These are phyloP conservation scores for Boletus barrowsii DNA, from an alignment of 768 basidiomycete genomes.

Conservation along the genomic window DNA sequence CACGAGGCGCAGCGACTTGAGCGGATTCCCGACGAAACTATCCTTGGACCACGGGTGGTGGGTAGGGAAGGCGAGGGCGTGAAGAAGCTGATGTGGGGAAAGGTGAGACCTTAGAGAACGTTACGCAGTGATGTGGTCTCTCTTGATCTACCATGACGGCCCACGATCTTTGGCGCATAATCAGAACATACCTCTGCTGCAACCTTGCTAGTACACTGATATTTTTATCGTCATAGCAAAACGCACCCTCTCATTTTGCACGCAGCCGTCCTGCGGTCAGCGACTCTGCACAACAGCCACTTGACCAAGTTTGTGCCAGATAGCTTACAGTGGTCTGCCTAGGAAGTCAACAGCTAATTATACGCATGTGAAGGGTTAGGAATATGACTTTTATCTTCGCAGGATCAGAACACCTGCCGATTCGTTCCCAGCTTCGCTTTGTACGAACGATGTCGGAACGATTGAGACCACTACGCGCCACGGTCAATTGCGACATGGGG, in stretches of 20 bases:
- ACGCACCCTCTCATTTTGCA: background rate
- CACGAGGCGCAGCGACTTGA: conserved; percentile 73
- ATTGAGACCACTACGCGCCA: conserved; percentile 29
- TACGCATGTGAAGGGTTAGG: background rate
- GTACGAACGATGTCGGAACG: conserved; percentile 10
- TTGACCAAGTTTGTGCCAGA: background rate
- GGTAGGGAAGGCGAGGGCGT: conserved; percentile 34
- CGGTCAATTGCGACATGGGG: conserved; percentile 56
- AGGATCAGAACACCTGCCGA: background rate
- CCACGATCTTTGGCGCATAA: background rate
- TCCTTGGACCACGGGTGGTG: conserved; percentile 32
- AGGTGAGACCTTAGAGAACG: conserved; percentile 15
- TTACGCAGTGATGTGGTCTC: background rate
- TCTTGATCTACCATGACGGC: background rate
- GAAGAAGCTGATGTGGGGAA: conserved; percentile 30
- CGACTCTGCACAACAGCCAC: background rate
- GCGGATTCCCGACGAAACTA: conserved; percentile 39
- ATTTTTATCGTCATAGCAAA: background rate
- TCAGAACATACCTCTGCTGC: conserved; percentile 3
- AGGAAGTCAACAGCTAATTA: no score
- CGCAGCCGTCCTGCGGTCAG: background rate
- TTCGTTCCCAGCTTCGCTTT: background rate
- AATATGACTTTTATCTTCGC: background rate
- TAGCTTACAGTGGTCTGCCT: no score
- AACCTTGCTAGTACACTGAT: background rate